Evolutionary conservation across 805 yeast genomes (phyloP), one percentile per base, ranked within the genome.

Genomic region (Sungouiozyma intestinalis): DNA sequence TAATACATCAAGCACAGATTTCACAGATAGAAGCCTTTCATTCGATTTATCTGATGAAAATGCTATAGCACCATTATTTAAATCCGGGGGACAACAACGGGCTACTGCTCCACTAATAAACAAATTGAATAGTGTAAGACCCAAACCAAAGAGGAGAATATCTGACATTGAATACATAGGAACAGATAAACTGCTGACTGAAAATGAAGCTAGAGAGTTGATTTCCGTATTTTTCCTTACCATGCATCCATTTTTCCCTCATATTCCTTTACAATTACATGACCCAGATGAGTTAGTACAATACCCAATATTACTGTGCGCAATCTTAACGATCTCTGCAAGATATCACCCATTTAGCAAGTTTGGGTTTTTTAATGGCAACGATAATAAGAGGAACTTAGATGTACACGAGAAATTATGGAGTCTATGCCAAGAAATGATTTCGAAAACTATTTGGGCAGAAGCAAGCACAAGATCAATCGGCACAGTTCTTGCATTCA

Each of bases 391-490:
- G 40, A 40, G 51, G 14, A 72, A 81, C 52, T 66, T 80, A 16
- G 78, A 74, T 48, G 70, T 84, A 3, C 97, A 87, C 57, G 86
- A 82, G 50, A 70, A 79, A 41, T 62, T 87, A 38, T 87, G 97
- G 97, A 72, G 80, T 19, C 78, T 82, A 54, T 85, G 88, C 45
- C 95, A 85, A 63, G 60, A 79, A 46, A 67, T 85, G 45, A 80
- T 86, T 35, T 82, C 94, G 2, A 85, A 81, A 60, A 80, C 94
- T 0, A 87, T 85, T 4, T 87, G 95, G 96, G 95, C 94, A 1
- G 95, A 85, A 56, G 92, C 94, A 0, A 79, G 85, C 45, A 83
- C 92, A 5, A 66, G 95, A 48, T 81, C 92, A 0, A 74, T 87
- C 3, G 96, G 95, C 1, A 85, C 96, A 0, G 79, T 87, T 4